Evolutionary conservation across 768 basidiomycete species (phyloP).

Genomic region (Scleroderma citrinum): DNA sequence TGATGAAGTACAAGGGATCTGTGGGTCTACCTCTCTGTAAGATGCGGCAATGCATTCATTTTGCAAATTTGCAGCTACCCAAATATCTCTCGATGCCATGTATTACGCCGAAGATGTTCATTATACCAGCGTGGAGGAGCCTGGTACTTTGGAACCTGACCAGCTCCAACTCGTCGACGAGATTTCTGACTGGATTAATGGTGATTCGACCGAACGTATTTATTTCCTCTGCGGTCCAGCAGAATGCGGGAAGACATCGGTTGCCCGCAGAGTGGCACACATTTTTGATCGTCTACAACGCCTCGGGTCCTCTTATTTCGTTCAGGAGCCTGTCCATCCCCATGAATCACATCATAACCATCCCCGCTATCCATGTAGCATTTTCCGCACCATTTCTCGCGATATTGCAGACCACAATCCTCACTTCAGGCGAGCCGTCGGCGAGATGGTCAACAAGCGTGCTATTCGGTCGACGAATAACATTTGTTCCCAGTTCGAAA

Average conservation of each 20-base stretch:
- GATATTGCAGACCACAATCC: constrained; percentile 29
- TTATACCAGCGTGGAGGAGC: constrained; percentile 11
- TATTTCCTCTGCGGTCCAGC: constrained; percentile 23
- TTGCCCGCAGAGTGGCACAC: constrained; percentile 26
- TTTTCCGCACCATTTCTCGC: constrained; percentile 30
- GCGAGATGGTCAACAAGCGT: constrained; percentile 14
- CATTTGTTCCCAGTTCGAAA: constrained; percentile 20
- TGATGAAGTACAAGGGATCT: constrained; percentile 1
- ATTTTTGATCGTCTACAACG: constrained; percentile 21
- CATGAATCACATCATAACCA: constrained; percentile 4
- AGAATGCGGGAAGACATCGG: constrained; percentile 27
- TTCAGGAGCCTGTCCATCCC: constrained; percentile 13
- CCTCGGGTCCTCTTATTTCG: constrained; percentile 28
- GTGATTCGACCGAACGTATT: constrained; percentile 12
- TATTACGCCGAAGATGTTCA: constrained; percentile 16
- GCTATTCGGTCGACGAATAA: constrained; percentile 16
- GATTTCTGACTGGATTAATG: constrained; percentile 15
- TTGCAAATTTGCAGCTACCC: not conserved
- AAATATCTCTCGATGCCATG: constrained; percentile 14
- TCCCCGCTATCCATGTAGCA: constrained; percentile 16
- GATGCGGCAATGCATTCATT: not conserved
- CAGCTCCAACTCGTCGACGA: constrained; percentile 9
- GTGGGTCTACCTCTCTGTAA: not conserved
- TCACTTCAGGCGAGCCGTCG: constrained; percentile 17
- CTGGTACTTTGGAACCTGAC: constrained; percentile 6